Evolutionary conservation across 2,329 filamentous ascomycete genomes (phyloP).

Genomic region (Curvularia eragrostidis): DNA sequence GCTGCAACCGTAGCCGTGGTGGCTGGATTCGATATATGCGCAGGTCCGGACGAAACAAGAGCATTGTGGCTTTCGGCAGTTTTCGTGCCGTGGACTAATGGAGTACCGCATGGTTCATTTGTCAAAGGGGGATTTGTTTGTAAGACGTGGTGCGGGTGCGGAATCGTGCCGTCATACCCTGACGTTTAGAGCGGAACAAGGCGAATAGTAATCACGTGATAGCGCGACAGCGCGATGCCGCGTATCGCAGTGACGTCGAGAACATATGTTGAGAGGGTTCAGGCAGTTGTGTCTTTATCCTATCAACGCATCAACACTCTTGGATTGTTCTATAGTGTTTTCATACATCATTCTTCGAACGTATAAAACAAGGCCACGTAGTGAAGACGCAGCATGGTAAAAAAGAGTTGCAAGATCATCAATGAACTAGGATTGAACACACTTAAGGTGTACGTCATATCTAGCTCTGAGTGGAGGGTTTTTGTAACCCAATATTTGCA

Average conservation of each 20-base stretch:
- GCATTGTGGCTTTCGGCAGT: constrained; percentile 20
- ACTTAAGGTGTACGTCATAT: too few relatives aligned
- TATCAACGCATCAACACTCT: too few relatives aligned
- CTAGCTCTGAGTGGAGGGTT: too few relatives aligned
- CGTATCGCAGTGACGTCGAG: not conserved
- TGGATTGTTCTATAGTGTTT: too few relatives aligned
- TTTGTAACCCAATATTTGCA: not conserved
- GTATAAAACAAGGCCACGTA: too few relatives aligned
- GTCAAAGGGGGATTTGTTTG: not conserved
- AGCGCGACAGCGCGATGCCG: constrained; percentile 5
- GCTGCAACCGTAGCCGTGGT: not conserved
- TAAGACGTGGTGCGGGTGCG: constrained; percentile 20
- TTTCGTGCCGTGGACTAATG: not conserved
- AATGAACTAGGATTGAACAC: too few relatives aligned
- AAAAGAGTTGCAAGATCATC: too few relatives aligned
- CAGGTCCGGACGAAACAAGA: not conserved
- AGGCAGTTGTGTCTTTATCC: not conserved
- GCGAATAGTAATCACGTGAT: not conserved
- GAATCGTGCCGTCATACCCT: constrained; percentile 27
- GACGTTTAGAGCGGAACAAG: not conserved
- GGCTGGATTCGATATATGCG: constrained; percentile 5
- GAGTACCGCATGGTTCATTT: not conserved
- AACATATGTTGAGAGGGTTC: not conserved
- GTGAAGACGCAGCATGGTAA: too few relatives aligned
- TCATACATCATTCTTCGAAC: too few relatives aligned